A percentile compares a stretch with the other conserved stretches of the same genome.
Evolutionary conservation across 768 basidiomycete species (phyloP).

Genomic region (Amanita jacksonii): DNA sequence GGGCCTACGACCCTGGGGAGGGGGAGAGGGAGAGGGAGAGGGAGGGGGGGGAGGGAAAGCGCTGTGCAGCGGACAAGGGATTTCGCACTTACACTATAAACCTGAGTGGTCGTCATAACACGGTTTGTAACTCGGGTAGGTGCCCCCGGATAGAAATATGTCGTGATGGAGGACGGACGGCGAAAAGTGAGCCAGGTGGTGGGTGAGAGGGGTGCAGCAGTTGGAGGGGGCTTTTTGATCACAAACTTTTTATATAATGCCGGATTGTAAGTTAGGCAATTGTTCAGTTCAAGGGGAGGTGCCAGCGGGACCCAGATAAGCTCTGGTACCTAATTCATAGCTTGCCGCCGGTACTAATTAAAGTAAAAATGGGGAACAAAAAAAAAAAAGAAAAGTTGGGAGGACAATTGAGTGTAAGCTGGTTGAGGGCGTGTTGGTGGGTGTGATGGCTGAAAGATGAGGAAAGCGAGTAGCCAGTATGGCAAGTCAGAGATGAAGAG

Average conservation of each 20-base stretch:
- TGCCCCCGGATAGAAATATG: background rate
- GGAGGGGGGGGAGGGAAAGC: background rate
- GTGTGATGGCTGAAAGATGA: background rate
- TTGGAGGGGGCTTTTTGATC: slow-evolving; percentile 14
- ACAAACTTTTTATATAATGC: slow-evolving; percentile 18
- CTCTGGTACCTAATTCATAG: slow-evolving; percentile 4
- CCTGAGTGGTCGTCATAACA: slow-evolving; percentile 19
- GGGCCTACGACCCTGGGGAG: background rate
- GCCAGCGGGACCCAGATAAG: slow-evolving; percentile 8
- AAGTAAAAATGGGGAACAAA: background rate
- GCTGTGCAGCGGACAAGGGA: background rate
- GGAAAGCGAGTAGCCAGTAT: too few species aligned
- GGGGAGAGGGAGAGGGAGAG: background rate
- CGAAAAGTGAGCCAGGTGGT: slow-evolving; percentile 6
- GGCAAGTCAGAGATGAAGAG: too few species aligned
- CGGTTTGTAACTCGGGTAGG: slow-evolving; percentile 1
- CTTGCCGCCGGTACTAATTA: slow-evolving; percentile 6
- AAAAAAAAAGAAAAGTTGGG: background rate
- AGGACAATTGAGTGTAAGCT: background rate
- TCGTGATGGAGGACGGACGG: background rate
- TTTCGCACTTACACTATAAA: slow-evolving; percentile 19
- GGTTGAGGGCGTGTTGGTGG: background rate
- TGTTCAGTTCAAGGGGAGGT: slow-evolving; percentile 8
- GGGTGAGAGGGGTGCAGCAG: slow-evolving; percentile 11
- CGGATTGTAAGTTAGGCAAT: slow-evolving; percentile 17